phyloP scores from a whole-genome alignment of 129 eudicot genomes.

The Dittrichia graveolens region DNA sequence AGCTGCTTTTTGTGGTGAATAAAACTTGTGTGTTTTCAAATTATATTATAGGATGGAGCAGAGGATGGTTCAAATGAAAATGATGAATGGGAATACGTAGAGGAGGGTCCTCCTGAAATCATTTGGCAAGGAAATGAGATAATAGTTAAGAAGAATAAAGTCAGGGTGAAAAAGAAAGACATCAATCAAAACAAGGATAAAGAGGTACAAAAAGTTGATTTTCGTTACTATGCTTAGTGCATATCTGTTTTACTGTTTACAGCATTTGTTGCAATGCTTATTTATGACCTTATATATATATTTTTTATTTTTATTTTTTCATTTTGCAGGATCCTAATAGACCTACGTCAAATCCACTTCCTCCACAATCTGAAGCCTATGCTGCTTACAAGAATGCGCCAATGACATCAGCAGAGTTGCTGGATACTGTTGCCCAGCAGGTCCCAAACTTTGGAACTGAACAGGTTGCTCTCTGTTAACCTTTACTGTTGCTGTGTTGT shows the following conservation, averaged over 20 bases:
- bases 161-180: slow-evolving; percentile 76
- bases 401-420: slow-evolving; percentile 50
- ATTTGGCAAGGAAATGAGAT: slow-evolving; percentile 99
- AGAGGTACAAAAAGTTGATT: slow-evolving; percentile 53
- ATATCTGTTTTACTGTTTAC: background rate
- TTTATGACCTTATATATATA: background rate
- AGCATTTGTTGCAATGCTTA: background rate
- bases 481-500: slow-evolving; percentile 7
- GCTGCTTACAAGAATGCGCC: slow-evolving; percentile 56
- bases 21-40: background rate
- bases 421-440: slow-evolving; percentile 85
- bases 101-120: slow-evolving; percentile 98
- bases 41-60: slow-evolving; percentile 47
- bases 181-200: slow-evolving; percentile 24
- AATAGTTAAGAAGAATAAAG: slow-evolving; percentile 90
- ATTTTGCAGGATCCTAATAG: slow-evolving; percentile 66
- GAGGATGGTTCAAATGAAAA: slow-evolving; percentile 63
- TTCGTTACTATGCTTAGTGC: background rate
- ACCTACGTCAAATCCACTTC: slow-evolving; percentile 97
- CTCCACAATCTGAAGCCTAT: slow-evolving; percentile 94
- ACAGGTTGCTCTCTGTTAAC: slow-evolving; percentile 52
- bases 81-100: slow-evolving; percentile 90
- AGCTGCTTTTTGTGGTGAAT: slow-evolving; percentile 4
- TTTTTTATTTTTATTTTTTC: background rate
- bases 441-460: slow-evolving; percentile 96